Percentiles rank a stretch among this genome's conserved stretches.
phyloP scores from a whole-genome alignment of 2,329 filamentous ascomycete species.

The Colletotrichum magnum region DNA sequence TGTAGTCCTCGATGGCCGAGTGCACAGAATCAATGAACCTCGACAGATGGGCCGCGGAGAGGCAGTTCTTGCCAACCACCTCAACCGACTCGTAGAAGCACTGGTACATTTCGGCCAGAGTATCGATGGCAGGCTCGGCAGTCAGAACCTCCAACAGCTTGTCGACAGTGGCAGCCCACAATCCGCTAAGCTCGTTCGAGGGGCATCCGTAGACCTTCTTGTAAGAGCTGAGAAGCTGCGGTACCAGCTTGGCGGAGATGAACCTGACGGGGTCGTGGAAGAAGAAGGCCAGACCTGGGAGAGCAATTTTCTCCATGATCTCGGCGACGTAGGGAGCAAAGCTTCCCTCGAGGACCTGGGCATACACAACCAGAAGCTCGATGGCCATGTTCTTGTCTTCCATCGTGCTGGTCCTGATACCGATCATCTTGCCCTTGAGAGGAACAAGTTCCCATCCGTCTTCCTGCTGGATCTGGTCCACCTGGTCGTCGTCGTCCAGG shows the following conservation, averaged over 20 bases:
- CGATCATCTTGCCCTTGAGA: conserved; percentile 97
- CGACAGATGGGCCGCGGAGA: conserved; percentile 84
- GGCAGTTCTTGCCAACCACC: conserved; percentile 87
- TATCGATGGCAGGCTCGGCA: conserved; percentile 95
- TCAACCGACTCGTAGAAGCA: conserved; percentile 99
- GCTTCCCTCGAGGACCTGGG: conserved; percentile 91
- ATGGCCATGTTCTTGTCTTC: conserved; percentile 99
- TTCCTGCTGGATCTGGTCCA: conserved; percentile 92
- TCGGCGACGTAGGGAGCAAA: conserved; percentile 94
- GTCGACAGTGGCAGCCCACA: conserved; percentile 89
- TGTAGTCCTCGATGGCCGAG: conserved; percentile 92
- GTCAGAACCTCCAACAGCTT: conserved; percentile 94
- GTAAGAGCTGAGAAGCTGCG: conserved; percentile 92
- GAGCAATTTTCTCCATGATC: conserved; percentile 96
- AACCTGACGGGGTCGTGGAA: conserved; percentile 98
- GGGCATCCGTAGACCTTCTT: conserved; percentile 90
- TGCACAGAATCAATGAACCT: conserved; percentile 89
- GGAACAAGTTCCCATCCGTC: conserved; percentile 98
- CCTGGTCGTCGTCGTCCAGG: conserved; percentile 93
- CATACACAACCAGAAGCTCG: conserved; percentile 96
- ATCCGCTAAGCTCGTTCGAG: conserved; percentile 82
- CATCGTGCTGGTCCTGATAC: conserved; percentile 95
- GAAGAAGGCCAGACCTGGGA: conserved; percentile 96
- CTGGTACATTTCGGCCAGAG: conserved; percentile 98
- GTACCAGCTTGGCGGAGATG: conserved; percentile 94